Evolutionary conservation across 2,329 filamentous ascomycete species (phyloP), one percentile per base, ranked within the genome.

Genomic region (Hymenoscyphus scutula): DNA sequence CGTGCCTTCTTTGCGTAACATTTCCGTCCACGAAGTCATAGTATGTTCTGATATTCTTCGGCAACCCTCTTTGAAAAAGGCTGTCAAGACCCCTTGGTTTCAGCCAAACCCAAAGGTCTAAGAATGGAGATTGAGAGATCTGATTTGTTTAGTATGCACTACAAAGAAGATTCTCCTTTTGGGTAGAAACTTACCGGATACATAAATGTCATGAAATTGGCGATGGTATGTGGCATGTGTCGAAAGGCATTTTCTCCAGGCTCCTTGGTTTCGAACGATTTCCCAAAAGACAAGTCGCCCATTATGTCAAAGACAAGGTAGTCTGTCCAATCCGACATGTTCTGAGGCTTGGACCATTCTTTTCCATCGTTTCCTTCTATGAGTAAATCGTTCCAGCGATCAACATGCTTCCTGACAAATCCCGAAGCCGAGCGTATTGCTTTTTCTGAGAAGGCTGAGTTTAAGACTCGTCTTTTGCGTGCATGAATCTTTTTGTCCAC

Each of bases 381-480:
- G n/a, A 64, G 19, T 7, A 65, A 17, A 23, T 65, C 59, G n/a
- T 23, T 56, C 64, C 61, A 66, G 17, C 65, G 65, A 48, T 67
- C 62, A 13, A 67, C 48, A 55, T 67, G 61, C 29, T 65, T 41
- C 5, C 60, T 38, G 5, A 66, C 48, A 45, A 62, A 64, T 2
- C 41, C 5, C 32, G 60, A 61, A 10, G 59, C 59, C 6, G 64
- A 64, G 15, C 53, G 59, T 5, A 67, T 32, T 6, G 61, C 57
- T 29, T 60, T 58, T 25, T 65, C 64, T 2, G 64, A 60, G 23
- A 67, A 64, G 11, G 45, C 62, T 3, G 34, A 27, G 41, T 60
- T 64, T 10, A 66, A 30, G 19, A 66, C 53, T 23, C 58, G 45
- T 19, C 62, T 53, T 51, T 61, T 65, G 6, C 51, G 56, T 5